Evolutionary conservation across 2,329 filamentous ascomycete genomes (phyloP), one percentile per base, ranked within the genome.

Genomic region (Penicillium hordei): DNA sequence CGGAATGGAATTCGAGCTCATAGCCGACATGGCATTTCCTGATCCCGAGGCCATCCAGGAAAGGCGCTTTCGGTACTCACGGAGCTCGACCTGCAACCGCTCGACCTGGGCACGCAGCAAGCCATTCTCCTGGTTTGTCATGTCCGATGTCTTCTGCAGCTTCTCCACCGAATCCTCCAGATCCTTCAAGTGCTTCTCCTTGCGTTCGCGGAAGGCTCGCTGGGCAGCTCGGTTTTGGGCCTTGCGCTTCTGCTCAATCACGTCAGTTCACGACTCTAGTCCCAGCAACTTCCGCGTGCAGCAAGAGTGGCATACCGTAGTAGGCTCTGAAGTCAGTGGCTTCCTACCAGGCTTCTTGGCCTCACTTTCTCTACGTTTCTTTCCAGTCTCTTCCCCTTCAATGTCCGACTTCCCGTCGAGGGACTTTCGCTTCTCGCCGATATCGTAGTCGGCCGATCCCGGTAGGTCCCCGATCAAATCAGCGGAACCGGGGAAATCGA

Each of bases 301-400:
- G 12, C 36, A 33, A 23, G 46, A 43, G 34, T 23, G 43, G 44
- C 93, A 81, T 87, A 97, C 93, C 65, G 93, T 94, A 66, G 90
- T 97, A 25, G 94, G 94, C 76, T 97, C 94, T 23, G 91, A 95
- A 48, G 91, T 97, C 69, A 97, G 82, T 21, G 93, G 94, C 81
- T 99, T 99, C 62, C 94, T 86, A 50, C 94, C 94, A 5, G 94
- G 93, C 79, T 97, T 99, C 85, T 97, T 97, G 25, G 91, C 86
- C 55, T 91, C 87, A 58, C 88, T 86, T 76, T 96, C 92, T 59
- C 90, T 86, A 63, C 91, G 85, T 58, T 86, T 85, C 64, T 85
- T 86, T 44, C 82, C 83, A 29, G 79, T 79, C n/a, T 82, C 89
- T 6, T 89, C 88, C 1, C 86, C 79, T 8, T 78, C 86, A 13